Base-by-base conservation (phyloP, 768 basidiomycete species). In the Calocera viscosa region DNA sequence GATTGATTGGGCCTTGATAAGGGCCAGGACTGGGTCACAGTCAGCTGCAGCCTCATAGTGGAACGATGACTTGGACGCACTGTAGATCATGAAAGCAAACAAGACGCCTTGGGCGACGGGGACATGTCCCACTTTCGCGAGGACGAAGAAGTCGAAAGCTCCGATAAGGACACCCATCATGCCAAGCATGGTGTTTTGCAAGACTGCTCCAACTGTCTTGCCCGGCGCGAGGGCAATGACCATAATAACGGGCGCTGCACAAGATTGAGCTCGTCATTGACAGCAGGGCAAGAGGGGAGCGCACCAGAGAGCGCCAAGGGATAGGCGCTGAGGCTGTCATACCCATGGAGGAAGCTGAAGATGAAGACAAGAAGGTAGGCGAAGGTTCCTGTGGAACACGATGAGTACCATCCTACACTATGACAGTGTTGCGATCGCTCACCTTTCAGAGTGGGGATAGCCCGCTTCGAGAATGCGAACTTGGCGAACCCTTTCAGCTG, bases 81-180 rank as follows among this genome's bases (percentile, higher is more conserved):
- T 19, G 53, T 74, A 76, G n/a, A 76, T 69, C 34, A 75, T 64
- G 32, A 72, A 24, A 19, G 69, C 72, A 41, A 75, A 74, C 1
- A 75, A 69, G 49, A 76, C 70, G 19, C 70, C 75, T 60, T 76
- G 75, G 0, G 73, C 74, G 43, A 75, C 73, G 22, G 69, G 72
- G 30, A 69, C 70, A 63, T 49, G 49, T 19, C 64, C 67, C 16
- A 76, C 69, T 33, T 76, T 71, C 24, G 75, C 74, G 0, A 76
- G 69, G 17, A 76, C 72, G 3, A 73, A 66, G 67, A 75, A 77
- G 68, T 66, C 66, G 1, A 69, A 39, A 7, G 71, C 68, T 0
- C 69, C 75, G 26, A 73, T 67, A 2, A 71, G 43, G 0, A 73
- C 67, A 0, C 68, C 73, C n/a, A 68, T 65, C 11, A 73, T 2